phyloP scores from a whole-genome alignment of 768 basidiomycete genomes.

The Hypholoma fasciculare region DNA sequence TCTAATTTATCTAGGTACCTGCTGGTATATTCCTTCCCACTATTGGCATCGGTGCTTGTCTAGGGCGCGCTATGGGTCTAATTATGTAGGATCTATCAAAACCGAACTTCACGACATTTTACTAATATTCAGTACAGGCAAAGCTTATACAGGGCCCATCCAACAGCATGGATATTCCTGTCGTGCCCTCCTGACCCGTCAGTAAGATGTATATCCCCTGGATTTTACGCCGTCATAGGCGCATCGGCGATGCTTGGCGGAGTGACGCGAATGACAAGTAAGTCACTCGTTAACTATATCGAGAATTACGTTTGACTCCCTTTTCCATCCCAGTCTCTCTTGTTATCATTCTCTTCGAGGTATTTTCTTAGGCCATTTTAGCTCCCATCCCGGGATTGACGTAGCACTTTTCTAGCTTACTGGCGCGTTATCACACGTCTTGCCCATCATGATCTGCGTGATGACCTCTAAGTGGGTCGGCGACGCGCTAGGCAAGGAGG shows the following conservation, averaged over 20 bases:
- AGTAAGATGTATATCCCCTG: conserved; percentile 68
- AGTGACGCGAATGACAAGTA: conserved; percentile 77
- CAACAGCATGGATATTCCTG: conserved; percentile 67
- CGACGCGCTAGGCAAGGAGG: conserved; percentile 67
- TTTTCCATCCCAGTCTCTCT: conserved; percentile 53
- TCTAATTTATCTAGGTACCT: conserved; percentile 48
- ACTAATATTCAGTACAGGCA: conserved; percentile 42
- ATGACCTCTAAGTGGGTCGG: conserved; percentile 80
- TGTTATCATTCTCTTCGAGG: conserved; percentile 78
- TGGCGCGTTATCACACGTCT: conserved; percentile 76
- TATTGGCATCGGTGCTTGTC: conserved; percentile 71
- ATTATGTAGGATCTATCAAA: conserved; percentile 47
- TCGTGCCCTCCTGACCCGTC: conserved; percentile 74
- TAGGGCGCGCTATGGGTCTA: conserved; percentile 71
- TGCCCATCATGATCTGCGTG: conserved; percentile 80
- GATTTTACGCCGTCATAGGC: conserved; percentile 77
- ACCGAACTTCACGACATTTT: neutral
- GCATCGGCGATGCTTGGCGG: conserved; percentile 77
- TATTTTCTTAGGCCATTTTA: conserved; percentile 16
- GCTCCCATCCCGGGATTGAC: no score
- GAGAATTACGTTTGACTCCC: conserved; percentile 1
- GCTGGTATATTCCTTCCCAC: conserved; percentile 79
- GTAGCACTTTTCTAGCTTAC: conserved; percentile 48
- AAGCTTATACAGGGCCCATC: conserved; percentile 64
- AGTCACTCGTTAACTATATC: conserved; percentile 18